A percentile compares a stretch with the other conserved stretches of the same genome.
Evolutionary conservation across 129 eudicot species (phyloP).

Genomic region (Lonicera japonica): DNA sequence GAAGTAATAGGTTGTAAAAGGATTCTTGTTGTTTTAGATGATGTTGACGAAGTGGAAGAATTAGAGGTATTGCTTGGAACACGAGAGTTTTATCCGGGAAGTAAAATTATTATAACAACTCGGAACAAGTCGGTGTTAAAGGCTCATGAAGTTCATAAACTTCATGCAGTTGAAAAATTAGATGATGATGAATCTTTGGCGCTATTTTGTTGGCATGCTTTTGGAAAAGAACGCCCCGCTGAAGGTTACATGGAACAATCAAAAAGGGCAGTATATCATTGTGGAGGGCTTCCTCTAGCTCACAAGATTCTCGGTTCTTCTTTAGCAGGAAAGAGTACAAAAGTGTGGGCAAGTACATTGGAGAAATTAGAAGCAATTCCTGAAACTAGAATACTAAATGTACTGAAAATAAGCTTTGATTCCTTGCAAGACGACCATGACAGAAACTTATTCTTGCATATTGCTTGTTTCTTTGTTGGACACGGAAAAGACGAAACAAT

Average conservation of each 20-base stretch:
- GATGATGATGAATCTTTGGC: constrained; percentile 14
- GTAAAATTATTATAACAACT: constrained; percentile 38
- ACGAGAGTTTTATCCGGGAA: constrained; percentile 25
- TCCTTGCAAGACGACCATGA: constrained; percentile 11
- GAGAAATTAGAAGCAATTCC: constrained; percentile 19
- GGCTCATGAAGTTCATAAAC: constrained; percentile 1
- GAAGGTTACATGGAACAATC: constrained; percentile 26
- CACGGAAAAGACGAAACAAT: constrained; percentile 11
- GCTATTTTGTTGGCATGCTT: constrained; percentile 34
- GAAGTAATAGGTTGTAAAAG: too few species aligned
- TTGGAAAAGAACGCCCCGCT: constrained; percentile 22
- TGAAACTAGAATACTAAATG: background rate
- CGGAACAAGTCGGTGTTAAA: constrained; percentile 8
- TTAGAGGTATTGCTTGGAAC: too few species aligned
- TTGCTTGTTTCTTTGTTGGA: constrained; percentile 42
- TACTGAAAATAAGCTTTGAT: constrained; percentile 11
- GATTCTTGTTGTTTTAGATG: too few species aligned
- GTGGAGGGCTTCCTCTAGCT: constrained; percentile 25
- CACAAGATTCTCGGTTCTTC: constrained; percentile 30
- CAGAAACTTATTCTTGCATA: constrained; percentile 28
- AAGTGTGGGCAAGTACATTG: constrained; percentile 30
- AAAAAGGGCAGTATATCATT: constrained; percentile 15
- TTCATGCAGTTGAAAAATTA: background rate
- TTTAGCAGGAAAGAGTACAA: constrained; percentile 20
- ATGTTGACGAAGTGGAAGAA: too few species aligned